A percentile compares a stretch with the other conserved stretches of the same genome.
Conservation (phyloP, 352 stramenopile species). For the Globisporangium paroecandrum region DNA sequence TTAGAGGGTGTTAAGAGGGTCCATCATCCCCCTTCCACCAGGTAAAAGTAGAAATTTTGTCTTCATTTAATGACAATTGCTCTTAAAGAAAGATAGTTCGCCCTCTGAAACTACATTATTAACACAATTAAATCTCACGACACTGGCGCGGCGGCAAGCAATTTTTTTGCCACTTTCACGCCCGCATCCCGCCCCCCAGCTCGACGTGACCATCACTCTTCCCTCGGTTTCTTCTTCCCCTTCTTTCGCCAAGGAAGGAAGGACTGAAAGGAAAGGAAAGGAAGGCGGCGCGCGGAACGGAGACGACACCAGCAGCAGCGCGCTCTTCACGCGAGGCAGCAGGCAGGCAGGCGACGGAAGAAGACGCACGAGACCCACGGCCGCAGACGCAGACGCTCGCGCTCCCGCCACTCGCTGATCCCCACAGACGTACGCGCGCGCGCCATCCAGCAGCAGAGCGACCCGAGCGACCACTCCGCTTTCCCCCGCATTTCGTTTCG, state of each 20-base stretch:
- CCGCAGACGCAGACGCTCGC: background rate
- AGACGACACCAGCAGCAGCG: background rate
- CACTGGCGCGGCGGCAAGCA: too few relatives aligned
- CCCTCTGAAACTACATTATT: too few relatives aligned
- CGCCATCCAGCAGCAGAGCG: background rate
- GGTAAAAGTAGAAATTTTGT: background rate
- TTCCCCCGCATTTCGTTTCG: slow-evolving; percentile 5
- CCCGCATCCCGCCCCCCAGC: slow-evolving; percentile 5
- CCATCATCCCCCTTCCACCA: background rate
- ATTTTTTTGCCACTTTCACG: slow-evolving; percentile 1
- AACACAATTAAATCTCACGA: too few relatives aligned
- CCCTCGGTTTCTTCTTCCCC: slow-evolving; percentile 16
- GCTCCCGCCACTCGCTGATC: background rate
- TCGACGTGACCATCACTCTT: slow-evolving; percentile 32
- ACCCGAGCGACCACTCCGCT: background rate
- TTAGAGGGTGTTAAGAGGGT: background rate
- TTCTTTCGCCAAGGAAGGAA: slow-evolving; percentile 8
- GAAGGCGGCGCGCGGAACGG: slow-evolving; percentile 3
- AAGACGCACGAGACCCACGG: too few relatives aligned
- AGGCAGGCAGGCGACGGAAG: background rate
- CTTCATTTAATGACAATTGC: background rate
- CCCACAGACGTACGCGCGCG: background rate
- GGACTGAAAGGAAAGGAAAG: background rate
- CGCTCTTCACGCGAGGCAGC: slow-evolving; percentile 4
- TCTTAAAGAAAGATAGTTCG: background rate